Conservation (phyloP, 768 basidiomycete genomes). For the Coprinopsis sp. region DNA sequence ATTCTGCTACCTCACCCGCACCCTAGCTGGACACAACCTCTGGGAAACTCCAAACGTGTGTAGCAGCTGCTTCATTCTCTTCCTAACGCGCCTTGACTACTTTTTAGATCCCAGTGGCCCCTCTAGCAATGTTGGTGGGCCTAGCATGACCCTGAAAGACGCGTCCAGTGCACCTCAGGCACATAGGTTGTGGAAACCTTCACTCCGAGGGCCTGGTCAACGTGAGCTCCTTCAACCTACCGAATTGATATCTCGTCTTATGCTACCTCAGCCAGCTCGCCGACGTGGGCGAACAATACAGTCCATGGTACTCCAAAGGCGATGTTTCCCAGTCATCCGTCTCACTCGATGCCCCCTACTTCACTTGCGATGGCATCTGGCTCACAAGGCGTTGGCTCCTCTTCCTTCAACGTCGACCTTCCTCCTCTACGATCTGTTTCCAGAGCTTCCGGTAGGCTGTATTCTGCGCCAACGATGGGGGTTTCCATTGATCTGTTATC, state of each 20-base stretch:
- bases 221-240: not conserved
- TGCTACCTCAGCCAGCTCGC: not conserved
- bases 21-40: constrained; percentile 2
- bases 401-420: not conserved
- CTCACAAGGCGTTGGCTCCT: not conserved
- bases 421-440: not conserved
- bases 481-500: not conserved
- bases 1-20: constrained; percentile 6
- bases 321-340: not conserved
- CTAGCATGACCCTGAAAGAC: too few relatives aligned
- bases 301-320: not conserved
- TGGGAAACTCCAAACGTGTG: not conserved
- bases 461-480: not conserved
- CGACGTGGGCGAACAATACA: not conserved
- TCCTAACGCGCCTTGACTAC: not conserved
- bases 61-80: not conserved
- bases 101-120: not conserved
- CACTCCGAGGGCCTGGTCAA: constrained; percentile 2
- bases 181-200: not conserved
- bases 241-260: not conserved
- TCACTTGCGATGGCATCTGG: not conserved
- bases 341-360: not conserved
- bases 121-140: too few relatives aligned
- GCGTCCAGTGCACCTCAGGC: not conserved
- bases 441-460: not conserved